Evolutionary conservation across 257 asterid species (phyloP), one percentile per base, ranked within the genome.

Genomic region (Primulina huaijiensis): DNA sequence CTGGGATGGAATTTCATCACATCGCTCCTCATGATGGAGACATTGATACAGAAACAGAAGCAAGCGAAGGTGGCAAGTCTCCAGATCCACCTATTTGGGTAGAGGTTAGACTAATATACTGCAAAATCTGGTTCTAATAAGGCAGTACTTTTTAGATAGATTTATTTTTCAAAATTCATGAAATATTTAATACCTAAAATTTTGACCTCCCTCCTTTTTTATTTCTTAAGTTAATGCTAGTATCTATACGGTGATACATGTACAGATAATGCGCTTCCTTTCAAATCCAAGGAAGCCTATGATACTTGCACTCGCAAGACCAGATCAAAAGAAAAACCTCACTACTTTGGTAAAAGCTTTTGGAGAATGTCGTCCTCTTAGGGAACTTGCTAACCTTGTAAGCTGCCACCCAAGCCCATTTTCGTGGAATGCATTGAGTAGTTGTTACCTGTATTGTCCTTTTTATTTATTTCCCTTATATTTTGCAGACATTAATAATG

Each of bases 221-320:
- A 16, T 16, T 31, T 60, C n/a, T 34, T 25, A 50, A 30, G 43
- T 30, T 67, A 60, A 58, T 62, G 58, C 57, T 62, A 8, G 37
- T 16, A 61, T 56, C 62, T 67, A 64, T 40, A 60, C 12, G 16
- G 56, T 71, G 79, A 40, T 69, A 34, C 72, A 23, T 69, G 27
- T 64, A 69, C 96, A 94, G 99, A 85, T 94, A 76, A 94, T 91
- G 99, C 98, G 98, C 34, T 94, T 88, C 84, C 91, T 94, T 76
- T 83, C 96, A 67, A 94, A 94, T 81, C 97, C 97, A 60, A 88
- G 98, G 82, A 94, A 94, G 87, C 99, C 99, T 63, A 94, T 94
- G 99, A 94, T 94, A 80, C 95, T 94, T 72, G 99, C 99, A 64
- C 97, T 94, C 78, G 99, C 99, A 60, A 91, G 99, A 82, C 99